These are phyloP conservation scores for Paulownia fortunei DNA, from an alignment of 257 asterid species.

Conservation along the genomic window DNA sequence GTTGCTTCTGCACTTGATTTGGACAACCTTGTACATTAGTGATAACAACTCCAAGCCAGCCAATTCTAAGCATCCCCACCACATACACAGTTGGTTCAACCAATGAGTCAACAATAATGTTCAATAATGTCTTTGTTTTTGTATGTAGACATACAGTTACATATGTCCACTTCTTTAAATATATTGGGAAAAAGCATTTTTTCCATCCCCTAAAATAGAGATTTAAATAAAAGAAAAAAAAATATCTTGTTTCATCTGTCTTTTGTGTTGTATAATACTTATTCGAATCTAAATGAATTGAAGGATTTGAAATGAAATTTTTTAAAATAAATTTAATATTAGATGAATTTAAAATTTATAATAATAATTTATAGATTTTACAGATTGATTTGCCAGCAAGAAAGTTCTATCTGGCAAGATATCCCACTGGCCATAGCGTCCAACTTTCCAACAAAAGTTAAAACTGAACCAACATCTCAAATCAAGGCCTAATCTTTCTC, in stretches of 20 bases:
- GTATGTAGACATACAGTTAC: neutral
- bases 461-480: neutral
- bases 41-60: neutral
- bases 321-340: too few species aligned
- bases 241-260: neutral
- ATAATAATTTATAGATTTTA: too few species aligned
- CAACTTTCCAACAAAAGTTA: too few species aligned
- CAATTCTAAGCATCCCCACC: neutral
- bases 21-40: neutral
- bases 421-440: too few species aligned
- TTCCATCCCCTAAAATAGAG: neutral
- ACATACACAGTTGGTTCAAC: neutral
- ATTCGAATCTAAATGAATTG: neutral
- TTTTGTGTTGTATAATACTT: neutral
- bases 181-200: too few species aligned
- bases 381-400: too few species aligned
- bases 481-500: neutral
- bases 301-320: too few species aligned
- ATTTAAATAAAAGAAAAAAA: too few species aligned
- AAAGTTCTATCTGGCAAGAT: too few species aligned
- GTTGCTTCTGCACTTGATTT: conserved; percentile 17
- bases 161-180: neutral
- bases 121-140: neutral
- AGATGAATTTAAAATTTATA: too few species aligned
- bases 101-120: neutral